These are phyloP conservation scores for Suhomyces faveliae DNA, from an alignment of 805 yeast genomes.

Conservation along the genomic window DNA sequence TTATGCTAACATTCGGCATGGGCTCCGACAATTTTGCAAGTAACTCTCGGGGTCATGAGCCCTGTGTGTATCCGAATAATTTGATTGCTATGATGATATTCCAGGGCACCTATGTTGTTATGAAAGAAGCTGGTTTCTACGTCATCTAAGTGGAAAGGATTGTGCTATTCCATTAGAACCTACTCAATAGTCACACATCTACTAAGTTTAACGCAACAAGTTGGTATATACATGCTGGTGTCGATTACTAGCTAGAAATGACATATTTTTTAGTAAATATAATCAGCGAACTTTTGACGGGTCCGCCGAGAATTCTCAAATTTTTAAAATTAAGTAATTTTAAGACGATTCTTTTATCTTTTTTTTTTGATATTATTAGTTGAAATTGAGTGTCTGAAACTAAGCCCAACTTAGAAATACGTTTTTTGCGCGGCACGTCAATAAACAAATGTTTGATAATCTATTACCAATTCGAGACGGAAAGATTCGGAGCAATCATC, in stretches of 20 bases:
- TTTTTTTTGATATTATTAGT: too few species aligned
- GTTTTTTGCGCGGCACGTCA: background rate
- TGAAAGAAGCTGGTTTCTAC: background rate
- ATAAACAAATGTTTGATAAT: background rate
- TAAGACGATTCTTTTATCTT: too few species aligned
- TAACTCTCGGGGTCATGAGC: constrained; percentile 1
- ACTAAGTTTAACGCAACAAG: too few species aligned
- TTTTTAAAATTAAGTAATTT: too few species aligned
- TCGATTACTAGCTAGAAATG: too few species aligned
- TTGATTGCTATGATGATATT: background rate
- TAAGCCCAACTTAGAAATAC: background rate
- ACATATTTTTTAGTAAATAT: too few species aligned
- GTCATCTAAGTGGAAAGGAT: background rate
- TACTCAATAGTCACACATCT: too few species aligned
- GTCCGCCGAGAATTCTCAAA: too few species aligned
- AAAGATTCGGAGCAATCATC: background rate
- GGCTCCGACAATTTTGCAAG: background rate
- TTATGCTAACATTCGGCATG: background rate
- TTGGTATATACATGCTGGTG: too few species aligned
- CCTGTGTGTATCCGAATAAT: background rate
- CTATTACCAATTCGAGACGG: background rate
- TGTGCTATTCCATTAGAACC: too few species aligned
- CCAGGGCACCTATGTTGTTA: background rate
- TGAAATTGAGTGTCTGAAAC: background rate
- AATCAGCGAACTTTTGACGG: too few species aligned